Base-by-base conservation (phyloP, 257 asterid genomes). In the Mitragyna speciosa region DNA sequence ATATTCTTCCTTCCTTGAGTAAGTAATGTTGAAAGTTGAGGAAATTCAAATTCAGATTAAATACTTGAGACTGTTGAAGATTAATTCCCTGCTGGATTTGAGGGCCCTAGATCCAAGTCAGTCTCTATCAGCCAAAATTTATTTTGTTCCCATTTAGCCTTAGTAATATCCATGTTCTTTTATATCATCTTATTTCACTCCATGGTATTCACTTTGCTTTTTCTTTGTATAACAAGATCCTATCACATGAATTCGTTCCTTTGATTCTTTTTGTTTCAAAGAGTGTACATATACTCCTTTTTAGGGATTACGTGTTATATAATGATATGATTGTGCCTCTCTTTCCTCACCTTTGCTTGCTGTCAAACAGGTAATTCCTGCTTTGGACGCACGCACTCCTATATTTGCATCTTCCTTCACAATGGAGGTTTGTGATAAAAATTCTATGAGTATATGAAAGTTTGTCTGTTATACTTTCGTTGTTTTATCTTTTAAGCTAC, bases 391-490 rank as follows among this genome's bases (percentile, higher is more conserved):
- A 39, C 89, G 84, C 65, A 96, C 98, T 30, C 98, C 99, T 67
- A 92, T 96, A 85, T 96, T 90, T 85, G 94, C 99, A 70, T 94
- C 99, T 3, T 96, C 99, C 78, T 96, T 94, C 90, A 94, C 99
- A 2, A 90, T 96, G 97, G 97, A 96, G 99, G 99, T 95, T 80
- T 76, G 96, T 80, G 66, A 77, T 79, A 67, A 22, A 33, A 68
- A 56, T 78, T 76, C 67, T n/a, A 76, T 6, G 20, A 26, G 2
- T 74, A 15, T 59, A 59, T 75, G 41, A 59, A 59, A 36, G 26
- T 75, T 41, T 61, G 69, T 6, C 10, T 14, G 2, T 16, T 75
- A 45, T 41, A 36, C 41, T 36, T 36, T 36, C 41, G 4, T 36
- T 36, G 41, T 36, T 36, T 36, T 36, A 36, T 36, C 41, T 2